Percentiles rank a stretch among this genome's conserved stretches.
Conservation (phyloP, 352 stramenopile genomes). For the Proteromonas lacertae region DNA sequence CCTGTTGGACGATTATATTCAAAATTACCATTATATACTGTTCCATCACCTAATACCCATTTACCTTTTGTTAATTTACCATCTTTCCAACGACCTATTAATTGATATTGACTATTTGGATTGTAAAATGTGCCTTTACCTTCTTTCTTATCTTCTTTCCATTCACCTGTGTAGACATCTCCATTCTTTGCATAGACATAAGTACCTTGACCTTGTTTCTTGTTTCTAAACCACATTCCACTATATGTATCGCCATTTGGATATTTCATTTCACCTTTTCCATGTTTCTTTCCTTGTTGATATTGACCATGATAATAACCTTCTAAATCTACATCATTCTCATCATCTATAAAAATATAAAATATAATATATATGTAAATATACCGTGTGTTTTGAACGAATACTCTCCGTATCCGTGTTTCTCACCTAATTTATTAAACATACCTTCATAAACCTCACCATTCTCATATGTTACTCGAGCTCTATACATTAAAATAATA, state of each 20-base stretch:
- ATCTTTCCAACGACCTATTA: slow-evolving; percentile 42
- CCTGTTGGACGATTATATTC: slow-evolving; percentile 39
- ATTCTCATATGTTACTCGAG: too few species aligned
- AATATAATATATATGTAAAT: too few species aligned
- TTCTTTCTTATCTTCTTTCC: slow-evolving; percentile 15
- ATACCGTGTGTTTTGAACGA: too few species aligned
- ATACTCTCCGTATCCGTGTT: too few species aligned
- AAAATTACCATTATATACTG: slow-evolving; percentile 23
- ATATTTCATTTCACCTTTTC: slow-evolving; percentile 52
- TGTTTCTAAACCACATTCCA: slow-evolving; percentile 31
- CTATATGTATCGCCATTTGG: slow-evolving; percentile 47
- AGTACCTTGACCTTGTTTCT: not conserved
- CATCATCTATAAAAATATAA: too few species aligned
- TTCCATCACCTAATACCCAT: slow-evolving; percentile 48
- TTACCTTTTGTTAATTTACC: slow-evolving; percentile 44
- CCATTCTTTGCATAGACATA: slow-evolving; percentile 24
- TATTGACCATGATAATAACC: too few species aligned
- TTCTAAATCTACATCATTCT: too few species aligned
- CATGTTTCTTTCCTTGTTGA: slow-evolving; percentile 30
- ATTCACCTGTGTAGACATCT: slow-evolving; percentile 47
- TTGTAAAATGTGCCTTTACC: slow-evolving; percentile 53
- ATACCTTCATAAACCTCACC: too few species aligned
- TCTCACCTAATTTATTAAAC: too few species aligned
- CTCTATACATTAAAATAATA: too few species aligned
- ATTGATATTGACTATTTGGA: slow-evolving; percentile 25